Conservation (phyloP, 2,329 filamentous ascomycete genomes). For the Phialocephala sp. region DNA sequence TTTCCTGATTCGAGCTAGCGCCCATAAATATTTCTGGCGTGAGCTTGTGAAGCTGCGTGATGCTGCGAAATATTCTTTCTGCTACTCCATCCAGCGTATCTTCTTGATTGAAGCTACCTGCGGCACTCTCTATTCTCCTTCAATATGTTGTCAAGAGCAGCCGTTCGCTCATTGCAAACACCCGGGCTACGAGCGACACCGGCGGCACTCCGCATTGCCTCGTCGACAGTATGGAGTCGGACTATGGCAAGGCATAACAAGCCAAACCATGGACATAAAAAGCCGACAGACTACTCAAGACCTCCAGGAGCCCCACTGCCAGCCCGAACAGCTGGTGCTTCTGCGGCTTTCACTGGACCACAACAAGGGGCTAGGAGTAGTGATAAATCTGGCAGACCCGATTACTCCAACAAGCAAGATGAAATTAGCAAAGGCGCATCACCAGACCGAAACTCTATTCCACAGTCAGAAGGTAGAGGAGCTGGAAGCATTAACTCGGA, state of each 20-base stretch:
- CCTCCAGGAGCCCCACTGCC: slow-evolving; percentile 28
- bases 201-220: slow-evolving; percentile 42
- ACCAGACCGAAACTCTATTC: slow-evolving; percentile 26
- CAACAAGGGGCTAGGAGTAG: slow-evolving; percentile 28
- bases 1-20: slow-evolving; percentile 5
- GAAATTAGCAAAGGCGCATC: slow-evolving; percentile 30
- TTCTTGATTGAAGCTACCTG: slow-evolving; percentile 41
- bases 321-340: slow-evolving; percentile 23
- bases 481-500: slow-evolving; percentile 29
- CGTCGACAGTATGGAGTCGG: slow-evolving; percentile 49
- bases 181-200: slow-evolving; percentile 36
- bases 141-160: slow-evolving; percentile 43
- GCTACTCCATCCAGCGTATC: slow-evolving; percentile 28
- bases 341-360: slow-evolving; percentile 28
- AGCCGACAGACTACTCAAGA: slow-evolving; percentile 33
- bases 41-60: slow-evolving; percentile 5
- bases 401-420: slow-evolving; percentile 31
- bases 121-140: slow-evolving; percentile 20
- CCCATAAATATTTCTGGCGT: slow-evolving; percentile 20
- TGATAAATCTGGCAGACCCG: slow-evolving; percentile 30
- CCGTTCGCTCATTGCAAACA: slow-evolving; percentile 37
- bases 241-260: slow-evolving; percentile 51
- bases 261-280: slow-evolving; percentile 38
- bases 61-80: slow-evolving; percentile 14
- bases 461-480: slow-evolving; percentile 22